Conservation (phyloP, 2,329 filamentous ascomycete species). For the Fusarium austroafricanum region DNA sequence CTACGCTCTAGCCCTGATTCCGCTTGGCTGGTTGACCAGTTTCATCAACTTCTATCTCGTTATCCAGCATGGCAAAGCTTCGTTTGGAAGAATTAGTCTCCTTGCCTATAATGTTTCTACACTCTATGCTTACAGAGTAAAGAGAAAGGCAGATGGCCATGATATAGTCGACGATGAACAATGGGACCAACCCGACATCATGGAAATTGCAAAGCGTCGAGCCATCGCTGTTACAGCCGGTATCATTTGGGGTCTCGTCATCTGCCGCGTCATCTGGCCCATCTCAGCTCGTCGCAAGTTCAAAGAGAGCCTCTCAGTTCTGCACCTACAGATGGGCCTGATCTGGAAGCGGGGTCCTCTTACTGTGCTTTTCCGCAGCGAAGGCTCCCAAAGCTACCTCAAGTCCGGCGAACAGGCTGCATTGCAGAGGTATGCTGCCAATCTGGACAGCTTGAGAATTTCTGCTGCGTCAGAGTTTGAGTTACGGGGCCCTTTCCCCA, state of each 20-base stretch:
- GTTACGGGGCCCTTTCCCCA: constrained; percentile 85
- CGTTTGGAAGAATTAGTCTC: constrained; percentile 92
- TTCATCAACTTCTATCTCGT: constrained; percentile 91
- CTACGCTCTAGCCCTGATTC: constrained; percentile 77
- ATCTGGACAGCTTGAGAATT: constrained; percentile 77
- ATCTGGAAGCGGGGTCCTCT: constrained; percentile 96
- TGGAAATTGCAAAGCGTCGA: constrained; percentile 87
- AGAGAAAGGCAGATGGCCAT: constrained; percentile 73
- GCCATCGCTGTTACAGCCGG: constrained; percentile 89
- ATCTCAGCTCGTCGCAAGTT: constrained; percentile 90
- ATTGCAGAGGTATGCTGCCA: constrained; percentile 58
- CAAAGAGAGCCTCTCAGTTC: constrained; percentile 84
- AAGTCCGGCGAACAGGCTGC: constrained; percentile 32
- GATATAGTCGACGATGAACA: constrained; percentile 87
- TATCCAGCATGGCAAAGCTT: constrained; percentile 83
- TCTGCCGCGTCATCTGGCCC: constrained; percentile 92
- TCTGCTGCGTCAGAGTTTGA: constrained; percentile 87
- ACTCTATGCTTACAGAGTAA: constrained; percentile 91
- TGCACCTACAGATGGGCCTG: constrained; percentile 93
- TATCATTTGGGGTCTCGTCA: constrained; percentile 90
- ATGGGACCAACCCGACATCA: constrained; percentile 82
- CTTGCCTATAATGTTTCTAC: constrained; percentile 96
- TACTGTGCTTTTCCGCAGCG: constrained; percentile 73
- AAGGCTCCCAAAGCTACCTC: constrained; percentile 75
- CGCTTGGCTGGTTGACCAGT: constrained; percentile 84